phyloP scores from a whole-genome alignment of 1,139 yeast genomes.

The Geotrichum fermentans region DNA sequence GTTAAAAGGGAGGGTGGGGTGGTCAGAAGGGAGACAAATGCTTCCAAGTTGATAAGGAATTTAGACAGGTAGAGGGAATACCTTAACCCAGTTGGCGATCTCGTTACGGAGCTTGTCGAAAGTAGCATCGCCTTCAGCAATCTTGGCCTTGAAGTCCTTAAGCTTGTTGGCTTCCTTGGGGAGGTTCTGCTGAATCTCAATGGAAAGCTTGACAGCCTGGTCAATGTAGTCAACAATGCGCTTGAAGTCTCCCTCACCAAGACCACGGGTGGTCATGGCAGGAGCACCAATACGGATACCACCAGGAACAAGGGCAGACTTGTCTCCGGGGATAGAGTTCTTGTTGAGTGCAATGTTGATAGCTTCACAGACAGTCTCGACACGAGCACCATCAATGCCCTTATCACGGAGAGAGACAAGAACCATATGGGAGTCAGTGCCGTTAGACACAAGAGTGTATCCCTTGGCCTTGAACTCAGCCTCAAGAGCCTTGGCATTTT shows the following conservation, averaged over 20 bases:
- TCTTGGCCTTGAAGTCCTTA: conserved; percentile 87
- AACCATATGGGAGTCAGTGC: conserved; percentile 92
- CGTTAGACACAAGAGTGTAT: conserved; percentile 78
- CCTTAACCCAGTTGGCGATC: conserved; percentile 87
- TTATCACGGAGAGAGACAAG: conserved; percentile 78
- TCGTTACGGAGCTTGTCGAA: conserved; percentile 65
- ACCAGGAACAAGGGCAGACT: conserved; percentile 89
- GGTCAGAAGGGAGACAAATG: background rate
- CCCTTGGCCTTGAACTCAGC: conserved; percentile 61
- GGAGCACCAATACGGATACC: conserved; percentile 97
- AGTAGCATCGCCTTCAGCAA: conserved; percentile 62
- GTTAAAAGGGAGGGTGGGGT: too few relatives aligned
- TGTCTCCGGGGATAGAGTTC: conserved; percentile 94
- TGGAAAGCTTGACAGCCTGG: conserved; percentile 74
- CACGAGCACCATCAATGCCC: conserved; percentile 91
- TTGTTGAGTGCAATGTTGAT: conserved; percentile 92
- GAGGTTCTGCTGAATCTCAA: conserved; percentile 63
- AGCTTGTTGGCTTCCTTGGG: conserved; percentile 86
- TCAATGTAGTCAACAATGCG: conserved; percentile 75
- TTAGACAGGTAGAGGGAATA: conserved; percentile 75
- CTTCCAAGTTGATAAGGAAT: too few relatives aligned
- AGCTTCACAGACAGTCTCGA: conserved; percentile 84
- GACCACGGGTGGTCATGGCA: conserved; percentile 96
- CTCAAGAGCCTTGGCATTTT: conserved; percentile 76
- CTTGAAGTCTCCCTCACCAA: conserved; percentile 70